phyloP scores from a whole-genome alignment of 768 basidiomycete species.

The Tephrocybe rancida region DNA sequence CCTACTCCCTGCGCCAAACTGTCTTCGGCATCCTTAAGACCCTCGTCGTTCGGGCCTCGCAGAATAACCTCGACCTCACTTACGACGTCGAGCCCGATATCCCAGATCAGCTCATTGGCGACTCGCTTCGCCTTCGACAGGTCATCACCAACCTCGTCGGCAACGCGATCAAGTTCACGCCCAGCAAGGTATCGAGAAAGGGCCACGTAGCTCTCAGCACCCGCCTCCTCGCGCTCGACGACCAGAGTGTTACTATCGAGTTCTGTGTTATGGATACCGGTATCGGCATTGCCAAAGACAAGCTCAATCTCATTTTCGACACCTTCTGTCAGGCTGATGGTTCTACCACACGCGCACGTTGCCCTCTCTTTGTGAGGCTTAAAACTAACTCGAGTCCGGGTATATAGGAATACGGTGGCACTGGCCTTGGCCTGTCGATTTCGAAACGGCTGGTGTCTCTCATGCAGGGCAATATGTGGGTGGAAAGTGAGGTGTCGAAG shows the following conservation, averaged over 20 bases:
- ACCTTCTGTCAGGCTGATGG: slow-evolving; percentile 99
- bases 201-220: slow-evolving; percentile 93
- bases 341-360: slow-evolving; percentile 85
- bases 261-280: slow-evolving; percentile 98
- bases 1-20: slow-evolving; percentile 95
- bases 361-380: slow-evolving; percentile 16
- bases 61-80: slow-evolving; percentile 94
- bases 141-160: slow-evolving; percentile 95
- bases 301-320: slow-evolving; percentile 97
- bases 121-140: slow-evolving; percentile 91
- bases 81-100: slow-evolving; percentile 93
- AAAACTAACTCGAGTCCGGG: slow-evolving; percentile 8
- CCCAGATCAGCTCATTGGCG: slow-evolving; percentile 96
- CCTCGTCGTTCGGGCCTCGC: slow-evolving; percentile 94
- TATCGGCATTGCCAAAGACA: slow-evolving; percentile 98
- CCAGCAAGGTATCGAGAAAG: slow-evolving; percentile 71
- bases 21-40: slow-evolving; percentile 99
- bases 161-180: slow-evolving; percentile 98
- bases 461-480: slow-evolving; percentile 99
- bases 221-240: slow-evolving; percentile 75
- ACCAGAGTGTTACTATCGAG: slow-evolving; percentile 86
- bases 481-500: slow-evolving; percentile 90
- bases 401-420: slow-evolving; percentile 91
- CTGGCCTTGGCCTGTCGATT: slow-evolving; percentile 94
- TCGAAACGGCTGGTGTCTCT: slow-evolving; percentile 96